Evolutionary conservation across 1,139 yeast genomes (phyloP), one percentile per base, ranked within the genome.

Genomic region (Scheffersomyces titani): DNA sequence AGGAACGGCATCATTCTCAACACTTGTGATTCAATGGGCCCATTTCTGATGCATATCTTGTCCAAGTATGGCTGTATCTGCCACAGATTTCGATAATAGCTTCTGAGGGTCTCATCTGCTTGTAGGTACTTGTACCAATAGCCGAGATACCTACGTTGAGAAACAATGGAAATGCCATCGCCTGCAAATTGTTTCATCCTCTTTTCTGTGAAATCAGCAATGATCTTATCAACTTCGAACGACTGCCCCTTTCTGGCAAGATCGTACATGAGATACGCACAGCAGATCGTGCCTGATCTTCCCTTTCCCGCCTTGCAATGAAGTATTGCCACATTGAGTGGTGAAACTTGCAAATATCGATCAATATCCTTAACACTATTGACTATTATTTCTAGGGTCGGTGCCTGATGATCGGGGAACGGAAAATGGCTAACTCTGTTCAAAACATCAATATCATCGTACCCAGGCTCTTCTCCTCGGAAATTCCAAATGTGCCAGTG

Each of bases 291-390:
- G 0, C 98, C 98, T 0, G 97, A 87, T 44, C 98, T 75, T 0
- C 98, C 98, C 69, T 92, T 93, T 0, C 98, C 98, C 58, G 92
- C 92, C 65, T 90, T 88, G 68, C 98, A 94, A 68, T 94, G 98
- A 9, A 93, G 71, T 0, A 92, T 82, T 0, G 90, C 96, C 1
- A 87, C 86, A 60, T 83, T 81, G 0, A 68, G 57, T 0, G 67
- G 66, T 5, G 64, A 62, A 1, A 59, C 36, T 1, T 51, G 44
- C 44, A 89, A 65, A 61, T 71, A 88, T 0, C 64, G 61, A 52
- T 79, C 73, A 9, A 93, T 81, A 1, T 80, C 81, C 18, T 68
- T 65, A 0, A 87, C 77, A 2, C 83, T 70, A 2, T 66, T 62
- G 1, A 82, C 69, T 18, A 93, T 66, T 16, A 83, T 63, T 0